Evolutionary conservation across 2,329 filamentous ascomycete species (phyloP).

Genomic region (Raffaelea ambrosiae): DNA sequence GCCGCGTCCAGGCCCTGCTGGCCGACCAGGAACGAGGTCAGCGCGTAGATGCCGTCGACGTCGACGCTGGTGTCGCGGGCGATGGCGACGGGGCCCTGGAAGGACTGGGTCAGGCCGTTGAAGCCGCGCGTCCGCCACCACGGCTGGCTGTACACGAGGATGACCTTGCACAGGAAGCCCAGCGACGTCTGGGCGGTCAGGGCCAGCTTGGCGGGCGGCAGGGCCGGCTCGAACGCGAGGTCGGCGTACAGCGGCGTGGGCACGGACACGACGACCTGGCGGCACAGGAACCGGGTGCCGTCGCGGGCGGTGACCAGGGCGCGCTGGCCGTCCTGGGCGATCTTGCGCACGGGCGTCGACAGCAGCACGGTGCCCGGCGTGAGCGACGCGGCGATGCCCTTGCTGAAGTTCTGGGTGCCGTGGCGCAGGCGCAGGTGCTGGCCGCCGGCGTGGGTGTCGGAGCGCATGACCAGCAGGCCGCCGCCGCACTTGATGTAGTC

Average conservation of each 20-base stretch:
- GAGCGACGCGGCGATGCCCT: slow-evolving; percentile 1
- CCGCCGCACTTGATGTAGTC: slow-evolving; percentile 45
- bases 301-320: background rate
- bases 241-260: slow-evolving; percentile 5
- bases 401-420: slow-evolving; percentile 27
- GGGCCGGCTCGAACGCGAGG: slow-evolving; percentile 37
- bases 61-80: slow-evolving; percentile 8
- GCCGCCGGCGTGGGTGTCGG: slow-evolving; percentile 32
- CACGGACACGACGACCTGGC: background rate
- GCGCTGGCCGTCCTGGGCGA: background rate
- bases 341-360: slow-evolving; percentile 4
- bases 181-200: slow-evolving; percentile 22
- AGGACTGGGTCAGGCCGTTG: slow-evolving; percentile 28
- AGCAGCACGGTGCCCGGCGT: background rate
- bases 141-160: slow-evolving; percentile 24
- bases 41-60: slow-evolving; percentile 19
- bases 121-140: slow-evolving; percentile 30
- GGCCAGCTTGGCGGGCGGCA: slow-evolving; percentile 23
- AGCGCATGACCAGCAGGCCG: slow-evolving; percentile 19
- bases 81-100: slow-evolving; percentile 3
- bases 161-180: too few relatives aligned
- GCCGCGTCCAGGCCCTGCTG: slow-evolving; percentile 25
- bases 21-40: slow-evolving; percentile 33
- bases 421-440: slow-evolving; percentile 34
- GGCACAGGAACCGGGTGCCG: background rate